phyloP scores from a whole-genome alignment of 2,329 filamentous ascomycete genomes.

The Microdochium bolleyi region DNA sequence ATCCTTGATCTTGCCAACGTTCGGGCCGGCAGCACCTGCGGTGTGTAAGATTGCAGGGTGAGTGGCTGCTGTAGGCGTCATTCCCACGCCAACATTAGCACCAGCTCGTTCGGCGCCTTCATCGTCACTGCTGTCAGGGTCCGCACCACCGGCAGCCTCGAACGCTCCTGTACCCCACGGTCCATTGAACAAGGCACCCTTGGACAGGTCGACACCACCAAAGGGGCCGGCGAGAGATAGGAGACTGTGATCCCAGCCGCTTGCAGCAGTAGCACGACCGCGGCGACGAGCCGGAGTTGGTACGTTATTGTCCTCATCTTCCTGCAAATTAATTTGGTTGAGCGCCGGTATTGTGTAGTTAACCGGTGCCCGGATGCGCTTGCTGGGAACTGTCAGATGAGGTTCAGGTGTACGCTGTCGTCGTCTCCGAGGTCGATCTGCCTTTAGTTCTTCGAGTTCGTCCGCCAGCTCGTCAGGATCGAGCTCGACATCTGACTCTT shows the following conservation, averaged over 20 bases:
- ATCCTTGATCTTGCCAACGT: conserved; percentile 90
- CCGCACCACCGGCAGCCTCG: conserved; percentile 60
- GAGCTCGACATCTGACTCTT: conserved; percentile 48
- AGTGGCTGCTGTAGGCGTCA: conserved; percentile 47
- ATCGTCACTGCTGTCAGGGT: conserved; percentile 96
- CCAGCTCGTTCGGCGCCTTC: conserved; percentile 63
- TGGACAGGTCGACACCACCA: conserved; percentile 66
- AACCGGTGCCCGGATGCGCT: conserved; percentile 56
- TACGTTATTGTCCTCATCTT: conserved; percentile 67
- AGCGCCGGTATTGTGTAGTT: conserved; percentile 84
- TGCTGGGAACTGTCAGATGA: conserved; percentile 42
- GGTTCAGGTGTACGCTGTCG: conserved; percentile 51
- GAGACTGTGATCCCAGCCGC: conserved; percentile 67
- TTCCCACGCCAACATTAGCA: conserved; percentile 50
- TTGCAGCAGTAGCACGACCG: conserved; percentile 51
- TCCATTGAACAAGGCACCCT: conserved; percentile 63
- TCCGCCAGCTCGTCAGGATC: conserved; percentile 59
- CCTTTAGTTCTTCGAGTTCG: conserved; percentile 54
- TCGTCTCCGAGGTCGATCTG: conserved; percentile 41
- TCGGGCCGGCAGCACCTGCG: conserved; percentile 49
- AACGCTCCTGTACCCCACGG: conserved; percentile 60
- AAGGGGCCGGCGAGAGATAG: conserved; percentile 92
- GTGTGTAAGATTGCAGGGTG: conserved; percentile 33
- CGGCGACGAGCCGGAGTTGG: conserved; percentile 63
- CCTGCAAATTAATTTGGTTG: conserved; percentile 54